Conservation (phyloP, 2,329 filamentous ascomycete genomes). For the Sclerotinia trifoliorum region DNA sequence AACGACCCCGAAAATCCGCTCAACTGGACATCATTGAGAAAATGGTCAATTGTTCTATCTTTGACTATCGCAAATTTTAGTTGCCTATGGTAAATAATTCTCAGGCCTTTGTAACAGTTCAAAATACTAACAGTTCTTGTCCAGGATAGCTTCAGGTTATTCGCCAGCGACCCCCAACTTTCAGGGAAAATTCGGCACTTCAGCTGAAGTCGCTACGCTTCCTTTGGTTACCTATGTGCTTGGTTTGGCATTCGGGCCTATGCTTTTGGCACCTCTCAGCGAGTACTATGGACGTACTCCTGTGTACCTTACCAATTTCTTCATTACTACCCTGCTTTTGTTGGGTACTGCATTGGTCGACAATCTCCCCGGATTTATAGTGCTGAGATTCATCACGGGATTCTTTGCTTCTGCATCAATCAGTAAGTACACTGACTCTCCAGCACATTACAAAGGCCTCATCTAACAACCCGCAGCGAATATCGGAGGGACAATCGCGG, state of each 20-base stretch:
- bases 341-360: slow-evolving; percentile 63
- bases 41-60: slow-evolving; percentile 32
- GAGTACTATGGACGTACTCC: slow-evolving; percentile 56
- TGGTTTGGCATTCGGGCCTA: slow-evolving; percentile 60
- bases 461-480: slow-evolving; percentile 14
- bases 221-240: slow-evolving; percentile 49
- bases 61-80: slow-evolving; percentile 28
- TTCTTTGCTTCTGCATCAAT: slow-evolving; percentile 43
- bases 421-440: not conserved
- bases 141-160: slow-evolving; percentile 30
- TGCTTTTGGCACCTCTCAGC: slow-evolving; percentile 59
- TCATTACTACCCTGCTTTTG: slow-evolving; percentile 57
- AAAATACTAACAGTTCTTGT: slow-evolving; percentile 45
- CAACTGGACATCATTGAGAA: slow-evolving; percentile 33
- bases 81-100: slow-evolving; percentile 47
- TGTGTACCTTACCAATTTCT: slow-evolving; percentile 46
- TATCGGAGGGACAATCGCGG: slow-evolving; percentile 48
- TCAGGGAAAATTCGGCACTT: not conserved
- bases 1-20: slow-evolving; percentile 35
- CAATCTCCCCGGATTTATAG: slow-evolving; percentile 46
- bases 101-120: slow-evolving; percentile 47
- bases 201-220: slow-evolving; percentile 14
- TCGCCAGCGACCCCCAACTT: slow-evolving; percentile 8
- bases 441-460: not conserved
- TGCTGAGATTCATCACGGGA: slow-evolving; percentile 50